Base-by-base conservation (phyloP, 306 rosid species). In the Mucuna pruriens region DNA sequence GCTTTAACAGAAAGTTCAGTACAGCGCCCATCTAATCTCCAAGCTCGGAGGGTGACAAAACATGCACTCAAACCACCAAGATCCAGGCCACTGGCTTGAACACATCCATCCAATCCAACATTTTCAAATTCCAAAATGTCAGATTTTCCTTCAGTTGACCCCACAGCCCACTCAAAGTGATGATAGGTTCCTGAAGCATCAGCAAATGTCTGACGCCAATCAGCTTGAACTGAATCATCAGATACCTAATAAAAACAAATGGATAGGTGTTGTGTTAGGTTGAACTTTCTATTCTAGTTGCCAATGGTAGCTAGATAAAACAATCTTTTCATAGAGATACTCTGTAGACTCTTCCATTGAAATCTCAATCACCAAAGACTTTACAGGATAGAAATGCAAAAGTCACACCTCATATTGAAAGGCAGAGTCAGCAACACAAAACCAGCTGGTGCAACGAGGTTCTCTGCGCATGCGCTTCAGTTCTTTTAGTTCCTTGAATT, bases 111-210 rank as follows among this genome's bases (percentile, higher is more conserved):
- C 90, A 90, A 83, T 86, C 99, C 99, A 86, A 94, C 97, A 77
- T 94, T 94, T 86, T 92, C 94, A 85, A 94, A 96, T 76, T 96
- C 97, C 82, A 89, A 84, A 86, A 96, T 94, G 87, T 96, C 99
- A 44, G 86, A 88, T 87, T 94, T 96, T 83, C 99, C 99, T 87
- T 96, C 99, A 26, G 88, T 89, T 71, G 99, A 88, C 78, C 99
- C 99, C 81, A 96, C 99, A 69, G 97, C 98, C 98, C 99, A 96
- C 88, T 96, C 99, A 89, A 94, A 96, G 85, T 94, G 93, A 88
- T 92, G 92, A 80, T 92, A 96, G 13, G 95, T 86, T 77, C 91
- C 99, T 16, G 87, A 86, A 77, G 92, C 83, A 70, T 96, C 99
- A 1, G 94, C 84, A 82, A 96, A 96, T 77, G 97, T 90, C 81